These are phyloP conservation scores for Fusarium sp. DNA, from an alignment of 2,329 filamentous ascomycete genomes.

Conservation along the genomic window DNA sequence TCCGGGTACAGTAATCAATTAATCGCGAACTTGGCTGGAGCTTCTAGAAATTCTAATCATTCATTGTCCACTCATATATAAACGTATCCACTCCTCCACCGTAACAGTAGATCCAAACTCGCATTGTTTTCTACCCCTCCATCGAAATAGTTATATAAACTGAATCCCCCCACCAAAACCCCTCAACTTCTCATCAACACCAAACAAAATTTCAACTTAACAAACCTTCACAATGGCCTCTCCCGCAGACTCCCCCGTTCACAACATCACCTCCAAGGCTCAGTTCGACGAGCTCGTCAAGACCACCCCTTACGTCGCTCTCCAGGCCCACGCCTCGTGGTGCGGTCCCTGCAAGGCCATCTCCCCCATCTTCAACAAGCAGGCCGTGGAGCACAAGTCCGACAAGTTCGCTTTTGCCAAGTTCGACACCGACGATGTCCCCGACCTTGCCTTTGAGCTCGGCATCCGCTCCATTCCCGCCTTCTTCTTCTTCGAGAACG, in stretches of 20 bases:
- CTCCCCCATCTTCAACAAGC: slow-evolving; percentile 64
- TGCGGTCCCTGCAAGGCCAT: slow-evolving; percentile 72
- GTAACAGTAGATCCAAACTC: slow-evolving; percentile 13
- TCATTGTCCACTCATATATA: slow-evolving; percentile 1
- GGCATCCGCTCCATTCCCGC: slow-evolving; percentile 68
- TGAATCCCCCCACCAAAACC: slow-evolving; percentile 32
- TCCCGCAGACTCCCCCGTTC: slow-evolving; percentile 44
- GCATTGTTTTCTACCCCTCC: slow-evolving; percentile 13
- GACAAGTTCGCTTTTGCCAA: slow-evolving; percentile 66
- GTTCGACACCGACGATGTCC: slow-evolving; percentile 68
- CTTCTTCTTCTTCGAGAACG: slow-evolving; percentile 70
- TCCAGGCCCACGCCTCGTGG: slow-evolving; percentile 71
- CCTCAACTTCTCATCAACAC: slow-evolving; percentile 26
- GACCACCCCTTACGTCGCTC: slow-evolving; percentile 62
- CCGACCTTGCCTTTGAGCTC: slow-evolving; percentile 63
- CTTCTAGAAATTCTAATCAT: slow-evolving; percentile 13
- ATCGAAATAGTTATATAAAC: slow-evolving; percentile 18
- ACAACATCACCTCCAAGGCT: slow-evolving; percentile 55
- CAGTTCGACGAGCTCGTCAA: slow-evolving; percentile 64
- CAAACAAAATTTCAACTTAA: neutral
- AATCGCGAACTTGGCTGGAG: neutral
- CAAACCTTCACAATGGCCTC: slow-evolving; percentile 44
- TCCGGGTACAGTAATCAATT: slow-evolving; percentile 20
- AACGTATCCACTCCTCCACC: slow-evolving; percentile 30
- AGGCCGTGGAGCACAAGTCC: slow-evolving; percentile 55